Evolutionary conservation across 345 rosid species (phyloP).

Genomic region (Melaleuca alternifolia): DNA sequence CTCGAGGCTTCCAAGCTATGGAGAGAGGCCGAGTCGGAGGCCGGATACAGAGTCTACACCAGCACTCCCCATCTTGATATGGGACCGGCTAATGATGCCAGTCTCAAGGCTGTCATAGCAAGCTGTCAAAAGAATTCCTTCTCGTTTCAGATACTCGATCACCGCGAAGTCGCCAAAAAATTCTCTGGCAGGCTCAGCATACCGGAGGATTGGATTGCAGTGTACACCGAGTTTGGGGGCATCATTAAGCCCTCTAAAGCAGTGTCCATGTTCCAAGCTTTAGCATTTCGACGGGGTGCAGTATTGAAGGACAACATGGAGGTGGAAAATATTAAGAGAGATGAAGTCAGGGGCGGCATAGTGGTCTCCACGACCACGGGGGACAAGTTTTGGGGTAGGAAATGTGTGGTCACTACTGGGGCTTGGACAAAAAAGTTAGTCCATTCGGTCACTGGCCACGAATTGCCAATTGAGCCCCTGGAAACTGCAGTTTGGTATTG

Average conservation of each 20-base stretch:
- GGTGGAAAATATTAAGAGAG: slow-evolving; percentile 36
- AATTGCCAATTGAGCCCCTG: slow-evolving; percentile 49
- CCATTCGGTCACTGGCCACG: slow-evolving; percentile 32
- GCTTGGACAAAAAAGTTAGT: slow-evolving; percentile 70
- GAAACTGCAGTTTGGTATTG: slow-evolving; percentile 66
- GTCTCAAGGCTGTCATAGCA: slow-evolving; percentile 32
- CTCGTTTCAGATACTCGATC: slow-evolving; percentile 23
- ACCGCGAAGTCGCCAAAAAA: slow-evolving; percentile 11
- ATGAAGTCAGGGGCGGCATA: slow-evolving; percentile 36
- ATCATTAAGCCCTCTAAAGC: slow-evolving; percentile 85
- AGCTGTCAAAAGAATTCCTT: slow-evolving; percentile 34
- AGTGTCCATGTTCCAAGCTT: slow-evolving; percentile 75
- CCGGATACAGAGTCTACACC: slow-evolving; percentile 75
- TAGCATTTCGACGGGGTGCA: slow-evolving; percentile 49
- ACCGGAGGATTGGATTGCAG: slow-evolving; percentile 66
- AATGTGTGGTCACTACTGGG: slow-evolving; percentile 71
- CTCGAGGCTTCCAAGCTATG: slow-evolving; percentile 39
- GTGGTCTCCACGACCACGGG: slow-evolving; percentile 24
- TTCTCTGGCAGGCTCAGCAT: slow-evolving; percentile 42
- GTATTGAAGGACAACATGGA: slow-evolving; percentile 49
- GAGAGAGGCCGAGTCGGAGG: slow-evolving; percentile 60
- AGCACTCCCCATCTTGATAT: slow-evolving; percentile 60
- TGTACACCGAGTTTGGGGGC: slow-evolving; percentile 54
- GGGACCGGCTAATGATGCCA: slow-evolving; percentile 39
- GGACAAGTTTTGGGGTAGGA: slow-evolving; percentile 39